Conservation (phyloP, 1,284 basidiomycete species). For the Fomitiporia mediterranea region DNA sequence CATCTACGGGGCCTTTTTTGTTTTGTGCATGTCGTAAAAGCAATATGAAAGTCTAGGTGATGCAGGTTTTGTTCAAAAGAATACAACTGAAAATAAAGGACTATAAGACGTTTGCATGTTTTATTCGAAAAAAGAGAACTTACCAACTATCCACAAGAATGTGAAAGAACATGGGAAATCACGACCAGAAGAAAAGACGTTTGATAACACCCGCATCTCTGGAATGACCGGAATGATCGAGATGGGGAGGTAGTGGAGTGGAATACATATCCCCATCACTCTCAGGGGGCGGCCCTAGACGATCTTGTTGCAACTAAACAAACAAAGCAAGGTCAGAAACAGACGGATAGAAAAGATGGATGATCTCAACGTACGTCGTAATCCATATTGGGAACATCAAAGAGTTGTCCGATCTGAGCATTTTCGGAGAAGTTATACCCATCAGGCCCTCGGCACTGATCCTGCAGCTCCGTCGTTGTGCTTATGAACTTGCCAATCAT, state of each 20-base stretch:
- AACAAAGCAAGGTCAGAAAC: background rate
- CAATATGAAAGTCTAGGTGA: background rate
- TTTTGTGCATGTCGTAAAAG: background rate
- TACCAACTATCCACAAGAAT: background rate
- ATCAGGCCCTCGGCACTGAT: slow-evolving; percentile 54
- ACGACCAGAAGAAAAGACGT: slow-evolving; percentile 19
- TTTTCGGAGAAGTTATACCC: slow-evolving; percentile 58
- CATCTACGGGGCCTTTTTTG: background rate
- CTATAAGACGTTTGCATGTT: background rate
- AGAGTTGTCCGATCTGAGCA: slow-evolving; percentile 45
- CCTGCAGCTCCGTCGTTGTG: slow-evolving; percentile 64
- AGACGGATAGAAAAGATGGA: background rate
- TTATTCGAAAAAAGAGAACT: background rate
- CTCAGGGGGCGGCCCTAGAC: slow-evolving; percentile 15
- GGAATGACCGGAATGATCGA: slow-evolving; percentile 13
- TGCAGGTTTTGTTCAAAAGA: background rate
- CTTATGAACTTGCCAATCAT: slow-evolving; percentile 78
- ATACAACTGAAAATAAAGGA: background rate
- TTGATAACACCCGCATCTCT: slow-evolving; percentile 14
- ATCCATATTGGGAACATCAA: slow-evolving; percentile 53
- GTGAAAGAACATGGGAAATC: background rate
- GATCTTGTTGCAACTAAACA: slow-evolving; percentile 18
- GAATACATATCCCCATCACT: slow-evolving; percentile 12
- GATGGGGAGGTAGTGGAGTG: slow-evolving; percentile 5
- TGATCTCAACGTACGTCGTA: slow-evolving; percentile 43